Percentiles rank a stretch among this genome's conserved stretches.
These are phyloP conservation scores for Aspergillus sp. DNA, from an alignment of 2,329 filamentous ascomycete genomes.

Conservation along the genomic window DNA sequence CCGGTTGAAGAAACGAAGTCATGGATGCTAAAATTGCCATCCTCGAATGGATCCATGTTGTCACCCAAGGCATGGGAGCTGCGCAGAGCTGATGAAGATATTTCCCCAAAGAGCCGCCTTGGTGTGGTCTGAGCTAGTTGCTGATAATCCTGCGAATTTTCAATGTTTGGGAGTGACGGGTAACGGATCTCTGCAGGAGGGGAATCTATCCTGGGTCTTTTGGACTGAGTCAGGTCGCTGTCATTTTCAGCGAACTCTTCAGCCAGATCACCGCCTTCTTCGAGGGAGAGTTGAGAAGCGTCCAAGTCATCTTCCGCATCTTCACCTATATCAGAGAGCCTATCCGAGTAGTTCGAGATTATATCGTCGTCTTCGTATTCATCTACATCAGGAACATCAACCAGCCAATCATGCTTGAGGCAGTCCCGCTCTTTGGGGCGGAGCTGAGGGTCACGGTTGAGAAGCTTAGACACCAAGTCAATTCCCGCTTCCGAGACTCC, in stretches of 20 bases:
- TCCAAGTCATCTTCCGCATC: slow-evolving; percentile 44
- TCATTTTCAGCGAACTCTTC: slow-evolving; percentile 34
- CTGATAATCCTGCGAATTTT: slow-evolving; percentile 34
- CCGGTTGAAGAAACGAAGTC: slow-evolving; percentile 41
- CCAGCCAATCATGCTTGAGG: slow-evolving; percentile 73
- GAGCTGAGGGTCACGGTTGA: slow-evolving; percentile 75
- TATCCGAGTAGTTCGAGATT: slow-evolving; percentile 47
- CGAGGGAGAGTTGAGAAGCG: slow-evolving; percentile 65
- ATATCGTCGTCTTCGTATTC: slow-evolving; percentile 65
- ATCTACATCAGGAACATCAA: slow-evolving; percentile 51
- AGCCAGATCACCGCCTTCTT: slow-evolving; percentile 43
- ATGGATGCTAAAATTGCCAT: slow-evolving; percentile 37
- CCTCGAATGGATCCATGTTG: slow-evolving; percentile 28
- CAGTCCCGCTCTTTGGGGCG: slow-evolving; percentile 73
- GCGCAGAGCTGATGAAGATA: slow-evolving; percentile 55
- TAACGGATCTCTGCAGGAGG: slow-evolving; percentile 37
- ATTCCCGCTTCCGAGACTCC: slow-evolving; percentile 67
- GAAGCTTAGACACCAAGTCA: slow-evolving; percentile 74
- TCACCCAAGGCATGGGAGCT: slow-evolving; percentile 52
- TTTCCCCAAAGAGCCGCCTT: slow-evolving; percentile 62
- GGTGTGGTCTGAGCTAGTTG: slow-evolving; percentile 26
- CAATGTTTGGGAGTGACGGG: slow-evolving; percentile 43
- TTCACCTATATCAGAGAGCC: slow-evolving; percentile 39
- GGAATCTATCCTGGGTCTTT: slow-evolving; percentile 35
- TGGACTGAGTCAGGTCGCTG: slow-evolving; percentile 35